A percentile compares a stretch with the other conserved stretches of the same genome.
Conservation (phyloP, 2,329 filamentous ascomycete species). For the Cercospora zeae-maydis region DNA sequence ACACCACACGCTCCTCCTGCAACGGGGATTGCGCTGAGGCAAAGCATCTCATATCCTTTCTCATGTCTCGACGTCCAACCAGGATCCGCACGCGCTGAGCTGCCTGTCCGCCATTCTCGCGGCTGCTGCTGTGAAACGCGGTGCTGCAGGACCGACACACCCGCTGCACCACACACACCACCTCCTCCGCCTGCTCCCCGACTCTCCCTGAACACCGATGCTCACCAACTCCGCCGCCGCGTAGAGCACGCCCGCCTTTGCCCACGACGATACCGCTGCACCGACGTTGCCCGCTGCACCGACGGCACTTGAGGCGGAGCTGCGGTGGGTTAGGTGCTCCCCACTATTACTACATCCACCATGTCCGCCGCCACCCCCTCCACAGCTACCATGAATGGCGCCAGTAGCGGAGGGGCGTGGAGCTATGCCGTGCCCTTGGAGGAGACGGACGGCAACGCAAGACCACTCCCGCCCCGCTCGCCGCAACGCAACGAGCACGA, state of each 20-base stretch:
- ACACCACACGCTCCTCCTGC: neutral
- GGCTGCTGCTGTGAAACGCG: neutral
- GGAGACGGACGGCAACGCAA: constrained; percentile 25
- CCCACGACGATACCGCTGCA: neutral
- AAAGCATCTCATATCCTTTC: neutral
- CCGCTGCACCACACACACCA: neutral
- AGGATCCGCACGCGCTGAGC: neutral
- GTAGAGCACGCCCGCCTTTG: neutral
- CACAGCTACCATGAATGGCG: constrained; percentile 13
- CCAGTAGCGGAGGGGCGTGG: constrained; percentile 18
- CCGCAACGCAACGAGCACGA: neutral
- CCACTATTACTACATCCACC: neutral
- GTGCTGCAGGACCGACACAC: neutral
- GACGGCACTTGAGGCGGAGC: neutral
- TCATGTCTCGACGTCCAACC: neutral
- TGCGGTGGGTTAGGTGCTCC: neutral
- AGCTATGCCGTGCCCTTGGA: constrained; percentile 26
- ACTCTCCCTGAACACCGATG: neutral
- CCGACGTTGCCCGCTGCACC: neutral
- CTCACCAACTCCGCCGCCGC: neutral
- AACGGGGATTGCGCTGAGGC: neutral
- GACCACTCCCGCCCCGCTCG: constrained; percentile 10
- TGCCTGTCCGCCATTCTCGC: neutral
- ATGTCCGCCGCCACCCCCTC: neutral
- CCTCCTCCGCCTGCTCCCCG: neutral